Percentiles rank a stretch among this genome's conserved stretches.
Conservation (phyloP, 2,329 filamentous ascomycete genomes). For the Fonsecaea multimorphosa region DNA sequence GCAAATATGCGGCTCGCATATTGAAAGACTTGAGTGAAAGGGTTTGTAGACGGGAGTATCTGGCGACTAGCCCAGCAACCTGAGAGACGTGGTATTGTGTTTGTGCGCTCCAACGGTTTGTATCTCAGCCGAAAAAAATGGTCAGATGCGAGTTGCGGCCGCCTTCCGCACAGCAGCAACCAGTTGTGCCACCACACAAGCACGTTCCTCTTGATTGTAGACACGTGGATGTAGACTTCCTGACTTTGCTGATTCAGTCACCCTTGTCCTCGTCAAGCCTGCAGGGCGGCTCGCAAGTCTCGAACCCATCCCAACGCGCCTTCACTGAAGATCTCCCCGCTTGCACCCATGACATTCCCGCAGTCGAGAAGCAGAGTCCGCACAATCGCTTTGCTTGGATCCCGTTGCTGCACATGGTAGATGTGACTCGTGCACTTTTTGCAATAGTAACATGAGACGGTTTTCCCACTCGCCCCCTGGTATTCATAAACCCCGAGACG, state of each 20-base stretch:
- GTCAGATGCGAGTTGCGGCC: too few relatives aligned
- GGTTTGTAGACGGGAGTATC: constrained; percentile 40
- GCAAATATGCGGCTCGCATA: constrained; percentile 68
- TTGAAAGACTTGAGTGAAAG: constrained; percentile 63
- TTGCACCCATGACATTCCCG: constrained; percentile 44
- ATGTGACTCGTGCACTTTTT: constrained; percentile 48
- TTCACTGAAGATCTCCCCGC: constrained; percentile 49
- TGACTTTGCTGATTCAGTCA: background rate
- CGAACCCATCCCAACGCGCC: constrained; percentile 32
- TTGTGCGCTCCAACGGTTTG: background rate
- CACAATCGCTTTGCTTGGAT: constrained; percentile 50
- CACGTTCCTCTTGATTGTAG: background rate
- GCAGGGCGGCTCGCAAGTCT: constrained; percentile 11
- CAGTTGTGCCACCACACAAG: too few relatives aligned
- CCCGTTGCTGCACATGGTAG: constrained; percentile 50
- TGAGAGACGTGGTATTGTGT: background rate
- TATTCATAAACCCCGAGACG: constrained; percentile 6
- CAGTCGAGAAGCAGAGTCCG: constrained; percentile 49
- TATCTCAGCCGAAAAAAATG: background rate
- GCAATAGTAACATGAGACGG: constrained; percentile 46
- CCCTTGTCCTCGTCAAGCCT: background rate
- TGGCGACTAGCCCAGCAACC: background rate
- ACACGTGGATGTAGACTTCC: background rate
- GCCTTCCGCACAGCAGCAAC: too few relatives aligned
- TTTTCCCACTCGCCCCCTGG: constrained; percentile 19